Conservation (phyloP, 2,329 filamentous ascomycete species). For the Alternaria sp. region DNA sequence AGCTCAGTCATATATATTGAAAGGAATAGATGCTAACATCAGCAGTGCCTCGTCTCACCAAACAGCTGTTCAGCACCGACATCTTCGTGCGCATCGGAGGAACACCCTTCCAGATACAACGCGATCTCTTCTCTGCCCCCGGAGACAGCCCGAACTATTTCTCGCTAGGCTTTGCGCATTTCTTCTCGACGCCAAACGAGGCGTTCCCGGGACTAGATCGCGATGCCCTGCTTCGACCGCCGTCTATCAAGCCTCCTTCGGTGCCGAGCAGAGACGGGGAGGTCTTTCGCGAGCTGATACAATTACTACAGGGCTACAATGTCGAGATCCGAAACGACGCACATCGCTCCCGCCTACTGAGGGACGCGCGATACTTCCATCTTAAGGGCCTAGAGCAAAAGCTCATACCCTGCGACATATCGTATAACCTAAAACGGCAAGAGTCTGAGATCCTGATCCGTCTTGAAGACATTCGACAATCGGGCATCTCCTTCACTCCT, state of each 20-base stretch:
- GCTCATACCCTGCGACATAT: slow-evolving; percentile 77
- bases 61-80: slow-evolving; percentile 87
- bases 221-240: slow-evolving; percentile 79
- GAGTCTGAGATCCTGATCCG: slow-evolving; percentile 79
- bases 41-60: slow-evolving; percentile 83
- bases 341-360: slow-evolving; percentile 77
- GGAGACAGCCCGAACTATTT: slow-evolving; percentile 98
- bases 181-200: slow-evolving; percentile 80
- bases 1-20: slow-evolving; percentile 37
- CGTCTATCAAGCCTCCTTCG: slow-evolving; percentile 80
- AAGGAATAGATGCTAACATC: slow-evolving; percentile 14
- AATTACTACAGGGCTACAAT: slow-evolving; percentile 82
- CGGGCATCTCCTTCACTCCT: slow-evolving; percentile 71
- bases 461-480: slow-evolving; percentile 87
- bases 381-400: slow-evolving; percentile 90
- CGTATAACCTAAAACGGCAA: slow-evolving; percentile 72
- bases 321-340: slow-evolving; percentile 75
- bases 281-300: slow-evolving; percentile 81
- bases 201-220: slow-evolving; percentile 86
- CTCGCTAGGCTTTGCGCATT: slow-evolving; percentile 84
- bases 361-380: slow-evolving; percentile 91
- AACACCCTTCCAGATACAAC: slow-evolving; percentile 85
- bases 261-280: slow-evolving; percentile 84
- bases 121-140: slow-evolving; percentile 81
- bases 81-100: slow-evolving; percentile 93